Percentiles rank a stretch among this genome's conserved stretches.
These are phyloP conservation scores for Pythium rhizo-oryzae DNA, from an alignment of 352 stramenopile genomes.

Conservation along the genomic window DNA sequence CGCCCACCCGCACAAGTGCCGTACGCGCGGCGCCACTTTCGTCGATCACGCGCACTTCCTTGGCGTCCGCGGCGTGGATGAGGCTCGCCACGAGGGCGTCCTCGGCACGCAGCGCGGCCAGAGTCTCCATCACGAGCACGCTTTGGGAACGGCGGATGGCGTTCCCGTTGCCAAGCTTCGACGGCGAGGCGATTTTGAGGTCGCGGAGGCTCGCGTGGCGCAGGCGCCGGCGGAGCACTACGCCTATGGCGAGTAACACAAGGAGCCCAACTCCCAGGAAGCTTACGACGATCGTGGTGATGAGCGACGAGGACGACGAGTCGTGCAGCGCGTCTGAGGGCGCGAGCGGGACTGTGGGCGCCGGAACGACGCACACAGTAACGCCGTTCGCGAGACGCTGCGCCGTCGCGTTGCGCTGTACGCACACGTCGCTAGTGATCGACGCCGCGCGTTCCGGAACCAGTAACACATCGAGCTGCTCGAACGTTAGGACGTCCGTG, in stretches of 20 bases:
- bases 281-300: background rate
- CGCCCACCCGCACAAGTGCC: slow-evolving; percentile 6
- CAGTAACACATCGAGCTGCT: background rate
- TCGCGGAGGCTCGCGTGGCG: no score
- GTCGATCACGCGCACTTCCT: background rate
- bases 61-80: background rate
- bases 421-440: background rate
- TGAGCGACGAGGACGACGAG: background rate
- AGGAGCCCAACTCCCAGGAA: background rate
- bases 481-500: background rate
- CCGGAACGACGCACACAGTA: background rate
- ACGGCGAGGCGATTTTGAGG: background rate
- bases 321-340: background rate
- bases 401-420: background rate
- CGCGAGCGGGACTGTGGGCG: background rate
- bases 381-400: background rate
- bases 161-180: background rate
- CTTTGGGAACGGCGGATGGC: background rate
- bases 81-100: background rate
- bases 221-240: background rate
- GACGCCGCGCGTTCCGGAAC: background rate
- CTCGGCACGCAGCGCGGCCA: background rate
- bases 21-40: background rate
- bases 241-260: background rate
- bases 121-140: background rate